Evolutionary conservation across 1,284 basidiomycete genomes (phyloP).

Genomic region (Naganishia sp.): DNA sequence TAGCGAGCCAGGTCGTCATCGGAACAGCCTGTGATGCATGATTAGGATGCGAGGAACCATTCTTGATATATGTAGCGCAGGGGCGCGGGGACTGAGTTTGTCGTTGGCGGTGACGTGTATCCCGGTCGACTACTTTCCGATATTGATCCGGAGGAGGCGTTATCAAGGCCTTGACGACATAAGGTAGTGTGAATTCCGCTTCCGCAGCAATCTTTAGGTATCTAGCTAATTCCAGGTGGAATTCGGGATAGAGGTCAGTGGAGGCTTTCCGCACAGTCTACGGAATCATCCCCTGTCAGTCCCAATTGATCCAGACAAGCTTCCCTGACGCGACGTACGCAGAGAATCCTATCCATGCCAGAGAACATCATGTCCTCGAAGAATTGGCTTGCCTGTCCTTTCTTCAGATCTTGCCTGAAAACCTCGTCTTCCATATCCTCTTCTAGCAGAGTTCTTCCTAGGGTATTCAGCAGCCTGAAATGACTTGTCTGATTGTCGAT

Average conservation of each 20-base stretch:
- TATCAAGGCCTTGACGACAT: constrained; percentile 68
- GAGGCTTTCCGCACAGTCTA: constrained; percentile 92
- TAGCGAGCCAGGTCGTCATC: constrained; percentile 10
- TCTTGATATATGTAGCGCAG: constrained; percentile 1
- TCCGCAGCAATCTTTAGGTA: constrained; percentile 68
- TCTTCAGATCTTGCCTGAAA: constrained; percentile 32
- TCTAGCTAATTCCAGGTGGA: constrained; percentile 85
- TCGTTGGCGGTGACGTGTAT: neutral
- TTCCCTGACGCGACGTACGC: constrained; percentile 42
- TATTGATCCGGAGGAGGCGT: constrained; percentile 63
- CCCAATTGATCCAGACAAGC: neutral
- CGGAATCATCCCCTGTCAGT: neutral
- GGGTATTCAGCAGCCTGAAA: constrained; percentile 75
- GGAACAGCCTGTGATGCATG: neutral
- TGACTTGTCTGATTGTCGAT: constrained; percentile 68
- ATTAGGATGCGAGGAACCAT: neutral
- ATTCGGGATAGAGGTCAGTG: constrained; percentile 82
- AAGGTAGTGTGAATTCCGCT: constrained; percentile 72
- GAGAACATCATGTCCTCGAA: constrained; percentile 82
- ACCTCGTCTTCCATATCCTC: constrained; percentile 64
- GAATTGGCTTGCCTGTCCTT: constrained; percentile 65
- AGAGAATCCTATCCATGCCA: constrained; percentile 67
- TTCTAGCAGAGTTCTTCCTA: constrained; percentile 65
- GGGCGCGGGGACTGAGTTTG: neutral
- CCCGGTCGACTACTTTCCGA: neutral